Evolutionary conservation across 257 asterid genomes (phyloP), one percentile per base, ranked within the genome.

Genomic region (Mentha longifolia): DNA sequence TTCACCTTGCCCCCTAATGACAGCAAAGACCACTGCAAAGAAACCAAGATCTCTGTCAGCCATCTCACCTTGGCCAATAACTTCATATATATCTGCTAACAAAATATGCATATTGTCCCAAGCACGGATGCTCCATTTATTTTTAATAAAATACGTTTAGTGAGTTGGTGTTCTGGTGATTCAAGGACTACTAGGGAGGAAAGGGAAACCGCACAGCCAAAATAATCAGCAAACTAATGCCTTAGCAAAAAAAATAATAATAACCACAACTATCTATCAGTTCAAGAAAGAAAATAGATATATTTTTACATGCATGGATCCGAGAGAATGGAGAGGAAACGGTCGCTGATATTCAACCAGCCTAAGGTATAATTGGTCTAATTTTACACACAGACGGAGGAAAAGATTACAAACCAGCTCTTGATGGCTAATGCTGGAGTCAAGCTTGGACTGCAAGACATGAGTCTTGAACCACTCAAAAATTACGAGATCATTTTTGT

Each of bases 401-500:
- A 75, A 74, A 54, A 81, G 67, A 67, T 30, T 51, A 84, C 98
- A 82, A 16, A 95, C 98, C 68, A 94, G 98, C 78, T 89, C 99
- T 57, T 85, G 79, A 82, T 94, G 98, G 47, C 91, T 81, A 71
- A 94, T 88, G 78, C 97, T 83, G 56, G 93, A 80, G 68, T 85
- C 97, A 76, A 87, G 81, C 89, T 92, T 95, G 71, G 92, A 83
- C 63, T 79, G 86, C 68, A 89, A 60, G 62, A 92, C 98, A 64
- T 88, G 97, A 30, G 74, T 57, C 78, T 85, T 92, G 77, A 95
- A 92, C 99, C 98, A 95, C 76, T 83, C 88, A 67, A 95, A 88
- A 79, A 88, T 89, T 12, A 71, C 54, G 65, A 84, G 80, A 71
- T 83, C 82, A 35, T 79, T 79, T 75, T 74, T 85, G 79, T 82